Base-by-base conservation (phyloP, 306 rosid genomes). In the Medicago lupulina region DNA sequence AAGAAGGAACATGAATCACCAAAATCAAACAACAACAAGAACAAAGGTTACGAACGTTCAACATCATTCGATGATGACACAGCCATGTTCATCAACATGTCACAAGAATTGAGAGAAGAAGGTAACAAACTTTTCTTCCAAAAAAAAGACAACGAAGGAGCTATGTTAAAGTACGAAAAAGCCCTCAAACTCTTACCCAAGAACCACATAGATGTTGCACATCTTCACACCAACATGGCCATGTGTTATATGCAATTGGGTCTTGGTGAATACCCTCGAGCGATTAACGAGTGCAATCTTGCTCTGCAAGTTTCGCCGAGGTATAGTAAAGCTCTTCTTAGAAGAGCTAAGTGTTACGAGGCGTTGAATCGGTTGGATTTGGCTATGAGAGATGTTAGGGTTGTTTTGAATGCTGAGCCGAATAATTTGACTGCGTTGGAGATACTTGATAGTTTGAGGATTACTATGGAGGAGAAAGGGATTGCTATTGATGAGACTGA, bases 51-150 rank as follows among this genome's bases (percentile, higher is more conserved):
- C 10, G 94, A 86, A 1, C 71, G 85, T 19, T 61, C 83, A 73
- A 69, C 93, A 21, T 58, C 90, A 1, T 74, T 86, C 38, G 98
- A 93, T 73, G 93, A 89, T 17, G 98, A 93, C 83, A 93, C 96
- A 0, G 88, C 96, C 6, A 88, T 91, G 77, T 93, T 93, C 89
- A 88, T 93, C 80, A 91, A 75, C 87, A 93, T 93, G 98, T 85
- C 98, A 25, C 92, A 89, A 5, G 96, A 91, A 64, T 87, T 93
- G 8, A 83, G 83, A 39, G 98, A 93, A 61, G 98, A 89, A 81
- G 98, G 97, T 36, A 86, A 84, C 79, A 82, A 54, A 44, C 89
- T 91, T 4, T 93, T 85, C 28, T 65, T 4, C 23, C 97, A 91
- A 5, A 89, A 80, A 84, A 87, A 79, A 60, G 98, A 93, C 38